Percentiles rank a stretch among this genome's conserved stretches.
Evolutionary conservation across 805 yeast genomes (phyloP).

Genomic region (Ogataea nonfermentans): DNA sequence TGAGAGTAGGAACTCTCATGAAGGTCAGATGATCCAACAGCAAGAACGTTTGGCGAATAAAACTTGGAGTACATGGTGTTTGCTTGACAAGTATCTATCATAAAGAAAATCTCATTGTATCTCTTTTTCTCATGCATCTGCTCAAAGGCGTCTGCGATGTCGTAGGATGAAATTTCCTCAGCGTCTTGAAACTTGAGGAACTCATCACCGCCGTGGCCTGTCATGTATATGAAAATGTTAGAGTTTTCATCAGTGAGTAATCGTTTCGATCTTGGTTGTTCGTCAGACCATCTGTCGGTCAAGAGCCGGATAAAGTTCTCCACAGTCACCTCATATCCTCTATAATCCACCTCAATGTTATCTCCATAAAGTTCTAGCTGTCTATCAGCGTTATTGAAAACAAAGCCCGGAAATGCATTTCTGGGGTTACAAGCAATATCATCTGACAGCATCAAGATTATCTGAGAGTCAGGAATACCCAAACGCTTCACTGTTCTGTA

Average conservation of each 20-base stretch:
- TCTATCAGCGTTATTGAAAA: constrained; percentile 89
- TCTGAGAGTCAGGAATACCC: constrained; percentile 98
- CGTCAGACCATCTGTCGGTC: constrained; percentile 94
- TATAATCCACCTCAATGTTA: constrained; percentile 90
- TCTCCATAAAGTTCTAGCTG: constrained; percentile 93
- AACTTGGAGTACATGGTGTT: constrained; percentile 94
- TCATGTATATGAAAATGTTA: constrained; percentile 89
- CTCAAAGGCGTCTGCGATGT: constrained; percentile 93
- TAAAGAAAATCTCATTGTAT: constrained; percentile 91
- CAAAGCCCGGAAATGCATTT: constrained; percentile 93
- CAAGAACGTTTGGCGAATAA: constrained; percentile 87
- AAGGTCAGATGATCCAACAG: constrained; percentile 86
- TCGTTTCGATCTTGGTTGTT: constrained; percentile 90
- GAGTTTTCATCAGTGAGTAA: constrained; percentile 90
- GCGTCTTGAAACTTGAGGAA: constrained; percentile 97
- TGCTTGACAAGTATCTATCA: constrained; percentile 99
- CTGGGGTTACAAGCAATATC: constrained; percentile 97
- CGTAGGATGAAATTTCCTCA: constrained; percentile 93
- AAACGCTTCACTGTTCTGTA: constrained; percentile 93
- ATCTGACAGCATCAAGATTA: constrained; percentile 92
- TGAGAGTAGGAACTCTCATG: constrained; percentile 94
- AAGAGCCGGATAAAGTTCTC: constrained; percentile 90
- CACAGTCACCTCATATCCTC: constrained; percentile 98
- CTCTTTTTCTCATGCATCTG: constrained; percentile 96
- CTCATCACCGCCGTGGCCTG: constrained; percentile 99